A percentile compares a stretch with the other conserved stretches of the same genome.
phyloP scores from a whole-genome alignment of 1,284 basidiomycete genomes.

The Cryptococcus hybrid region DNA sequence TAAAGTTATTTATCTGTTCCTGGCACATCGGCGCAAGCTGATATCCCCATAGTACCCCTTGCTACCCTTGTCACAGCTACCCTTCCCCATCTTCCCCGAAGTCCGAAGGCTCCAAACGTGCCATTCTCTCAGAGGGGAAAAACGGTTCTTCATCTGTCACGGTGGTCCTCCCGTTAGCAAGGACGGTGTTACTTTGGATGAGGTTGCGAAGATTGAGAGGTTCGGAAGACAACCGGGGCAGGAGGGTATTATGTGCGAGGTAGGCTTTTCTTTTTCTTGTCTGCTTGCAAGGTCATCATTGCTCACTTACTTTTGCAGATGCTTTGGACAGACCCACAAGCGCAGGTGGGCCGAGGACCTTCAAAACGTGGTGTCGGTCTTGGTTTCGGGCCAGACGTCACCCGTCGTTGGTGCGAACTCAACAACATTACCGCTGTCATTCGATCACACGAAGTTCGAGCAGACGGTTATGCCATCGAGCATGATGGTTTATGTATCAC shows the following conservation, averaged over 20 bases:
- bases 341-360: conserved; percentile 83
- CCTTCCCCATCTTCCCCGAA: conserved; percentile 47
- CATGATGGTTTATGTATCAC: conserved; percentile 56
- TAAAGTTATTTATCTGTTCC: conserved; percentile 51
- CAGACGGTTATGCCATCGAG: conserved; percentile 62
- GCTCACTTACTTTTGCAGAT: conserved; percentile 48
- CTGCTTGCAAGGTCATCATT: no score
- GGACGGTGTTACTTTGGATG: conserved; percentile 89
- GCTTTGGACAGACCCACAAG: conserved; percentile 96
- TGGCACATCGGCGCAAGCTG: background rate
- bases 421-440: conserved; percentile 88
- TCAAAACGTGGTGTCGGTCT: conserved; percentile 97
- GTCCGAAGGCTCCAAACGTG: conserved; percentile 46
- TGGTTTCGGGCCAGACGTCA: conserved; percentile 93
- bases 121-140: conserved; percentile 68
- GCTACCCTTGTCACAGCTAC: conserved; percentile 80
- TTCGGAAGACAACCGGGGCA: conserved; percentile 89
- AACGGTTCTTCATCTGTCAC: conserved; percentile 94
- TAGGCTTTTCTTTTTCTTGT: conserved; percentile 11
- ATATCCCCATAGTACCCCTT: conserved; percentile 62
- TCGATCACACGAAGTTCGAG: conserved; percentile 95
- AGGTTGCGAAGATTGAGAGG: conserved; percentile 83
- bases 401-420: conserved; percentile 78
- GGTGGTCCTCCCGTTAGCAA: conserved; percentile 84
- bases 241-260: conserved; percentile 87